Percentiles rank a stretch among this genome's conserved stretches.
Evolutionary conservation across 768 basidiomycete species (phyloP).

Genomic region (Lactarius sp.): DNA sequence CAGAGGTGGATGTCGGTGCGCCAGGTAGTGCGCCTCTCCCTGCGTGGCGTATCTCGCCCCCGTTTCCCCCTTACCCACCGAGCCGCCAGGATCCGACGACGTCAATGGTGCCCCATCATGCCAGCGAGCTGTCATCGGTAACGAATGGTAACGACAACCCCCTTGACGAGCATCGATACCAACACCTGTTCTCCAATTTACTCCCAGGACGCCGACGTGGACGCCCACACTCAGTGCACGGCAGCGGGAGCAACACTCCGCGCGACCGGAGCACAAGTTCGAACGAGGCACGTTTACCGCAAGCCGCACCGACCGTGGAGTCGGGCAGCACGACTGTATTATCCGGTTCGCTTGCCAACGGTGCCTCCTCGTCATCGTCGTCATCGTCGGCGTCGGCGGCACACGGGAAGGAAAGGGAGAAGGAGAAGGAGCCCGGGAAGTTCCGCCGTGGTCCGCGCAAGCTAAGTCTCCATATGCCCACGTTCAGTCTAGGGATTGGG

Average conservation of each 20-base stretch:
- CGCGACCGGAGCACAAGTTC: constrained; percentile 7
- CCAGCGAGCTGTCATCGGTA: neutral
- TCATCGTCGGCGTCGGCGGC: neutral
- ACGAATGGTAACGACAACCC: neutral
- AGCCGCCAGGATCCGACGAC: neutral
- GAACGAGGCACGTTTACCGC: neutral
- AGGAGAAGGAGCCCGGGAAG: constrained; percentile 39
- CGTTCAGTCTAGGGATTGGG: constrained; percentile 44
- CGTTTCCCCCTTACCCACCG: neutral
- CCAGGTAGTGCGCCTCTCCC: neutral
- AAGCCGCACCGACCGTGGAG: neutral
- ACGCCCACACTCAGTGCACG: constrained; percentile 20
- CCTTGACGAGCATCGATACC: neutral
- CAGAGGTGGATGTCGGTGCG: neutral
- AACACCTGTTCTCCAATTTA: neutral
- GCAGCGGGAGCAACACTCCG: constrained; percentile 9
- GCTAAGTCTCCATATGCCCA: constrained; percentile 61
- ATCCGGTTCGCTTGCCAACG: neutral
- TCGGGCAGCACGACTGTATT: neutral
- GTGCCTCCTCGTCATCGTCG: neutral
- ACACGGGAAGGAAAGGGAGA: constrained; percentile 25
- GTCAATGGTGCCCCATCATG: neutral
- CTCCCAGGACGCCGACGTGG: constrained; percentile 3
- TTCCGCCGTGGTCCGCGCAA: constrained; percentile 38
- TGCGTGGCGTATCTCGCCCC: constrained; percentile 10